Evolutionary conservation across 2,329 filamentous ascomycete genomes (phyloP).

Genomic region (Verticillium dahliae): DNA sequence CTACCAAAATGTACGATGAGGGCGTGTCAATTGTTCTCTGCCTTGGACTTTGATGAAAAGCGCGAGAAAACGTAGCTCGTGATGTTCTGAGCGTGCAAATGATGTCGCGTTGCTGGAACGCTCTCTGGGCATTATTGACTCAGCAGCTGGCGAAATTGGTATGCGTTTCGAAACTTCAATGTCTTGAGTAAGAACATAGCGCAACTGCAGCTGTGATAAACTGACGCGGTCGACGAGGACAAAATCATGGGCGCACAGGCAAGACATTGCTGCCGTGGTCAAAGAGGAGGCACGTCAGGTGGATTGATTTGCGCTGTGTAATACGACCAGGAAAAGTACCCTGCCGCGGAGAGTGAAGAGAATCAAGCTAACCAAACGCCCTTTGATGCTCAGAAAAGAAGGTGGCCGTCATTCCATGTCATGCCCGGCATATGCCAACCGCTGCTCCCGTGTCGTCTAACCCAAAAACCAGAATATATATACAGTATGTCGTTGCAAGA

Average conservation of each 20-base stretch:
- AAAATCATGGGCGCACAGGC: too few relatives aligned
- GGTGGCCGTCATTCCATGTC: neutral
- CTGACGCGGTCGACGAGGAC: too few relatives aligned
- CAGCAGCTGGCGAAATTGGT: too few relatives aligned
- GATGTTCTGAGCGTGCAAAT: too few relatives aligned
- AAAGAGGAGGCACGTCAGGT: too few relatives aligned
- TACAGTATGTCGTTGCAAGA: neutral
- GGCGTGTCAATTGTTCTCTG: neutral
- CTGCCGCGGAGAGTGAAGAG: neutral
- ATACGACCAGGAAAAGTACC: neutral
- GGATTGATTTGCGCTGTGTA: neutral
- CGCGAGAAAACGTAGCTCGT: neutral
- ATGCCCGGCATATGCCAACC: neutral
- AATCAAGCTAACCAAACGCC: neutral
- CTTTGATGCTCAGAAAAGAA: neutral
- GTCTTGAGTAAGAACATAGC: too few relatives aligned
- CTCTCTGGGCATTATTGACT: too few relatives aligned
- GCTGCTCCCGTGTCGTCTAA: neutral
- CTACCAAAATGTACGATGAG: neutral
- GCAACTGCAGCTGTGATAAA: too few relatives aligned
- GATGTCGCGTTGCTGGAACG: too few relatives aligned
- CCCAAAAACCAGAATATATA: neutral
- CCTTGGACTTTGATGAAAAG: neutral
- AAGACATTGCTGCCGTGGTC: too few relatives aligned
- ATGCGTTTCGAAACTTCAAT: too few relatives aligned